These are phyloP conservation scores for Mycena indigotica DNA, from an alignment of 768 basidiomycete species.

Conservation along the genomic window DNA sequence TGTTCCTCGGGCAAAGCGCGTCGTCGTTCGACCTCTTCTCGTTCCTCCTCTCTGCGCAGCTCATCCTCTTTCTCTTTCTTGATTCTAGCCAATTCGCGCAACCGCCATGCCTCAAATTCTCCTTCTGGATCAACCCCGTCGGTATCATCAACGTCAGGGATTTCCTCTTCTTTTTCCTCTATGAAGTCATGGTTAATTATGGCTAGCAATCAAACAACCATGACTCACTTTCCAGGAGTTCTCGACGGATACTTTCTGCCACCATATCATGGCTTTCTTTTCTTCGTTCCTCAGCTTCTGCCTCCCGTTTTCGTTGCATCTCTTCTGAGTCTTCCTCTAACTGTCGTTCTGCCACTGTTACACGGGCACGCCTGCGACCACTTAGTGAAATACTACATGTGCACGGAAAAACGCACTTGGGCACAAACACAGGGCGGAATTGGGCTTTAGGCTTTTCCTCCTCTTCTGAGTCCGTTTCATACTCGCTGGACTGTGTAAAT, in stretches of 20 bases:
- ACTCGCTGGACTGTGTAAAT: conserved; percentile 73
- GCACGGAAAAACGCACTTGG: conserved; percentile 64
- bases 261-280: conserved; percentile 91
- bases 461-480: conserved; percentile 77
- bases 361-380: conserved; percentile 65
- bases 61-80: conserved; percentile 93
- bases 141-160: conserved; percentile 92
- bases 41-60: conserved; percentile 76
- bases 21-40: conserved; percentile 88
- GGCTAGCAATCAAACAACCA: background rate
- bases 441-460: conserved; percentile 74
- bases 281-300: conserved; percentile 79
- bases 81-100: conserved; percentile 91
- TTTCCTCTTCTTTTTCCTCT: conserved; percentile 88
- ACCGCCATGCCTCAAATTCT: conserved; percentile 96
- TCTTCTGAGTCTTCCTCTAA: conserved; percentile 78
- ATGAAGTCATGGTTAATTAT: conserved; percentile 1
- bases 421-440: conserved; percentile 92
- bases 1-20: conserved; percentile 93
- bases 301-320: conserved; percentile 63
- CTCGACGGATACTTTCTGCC: conserved; percentile 89
- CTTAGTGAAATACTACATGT: background rate
- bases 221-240: conserved; percentile 84
- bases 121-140: conserved; percentile 86
- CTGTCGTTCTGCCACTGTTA: conserved; percentile 71